A percentile compares a stretch with the other conserved stretches of the same genome.
phyloP scores from a whole-genome alignment of 1,284 basidiomycete genomes.

The Ceratobasidium sp. region DNA sequence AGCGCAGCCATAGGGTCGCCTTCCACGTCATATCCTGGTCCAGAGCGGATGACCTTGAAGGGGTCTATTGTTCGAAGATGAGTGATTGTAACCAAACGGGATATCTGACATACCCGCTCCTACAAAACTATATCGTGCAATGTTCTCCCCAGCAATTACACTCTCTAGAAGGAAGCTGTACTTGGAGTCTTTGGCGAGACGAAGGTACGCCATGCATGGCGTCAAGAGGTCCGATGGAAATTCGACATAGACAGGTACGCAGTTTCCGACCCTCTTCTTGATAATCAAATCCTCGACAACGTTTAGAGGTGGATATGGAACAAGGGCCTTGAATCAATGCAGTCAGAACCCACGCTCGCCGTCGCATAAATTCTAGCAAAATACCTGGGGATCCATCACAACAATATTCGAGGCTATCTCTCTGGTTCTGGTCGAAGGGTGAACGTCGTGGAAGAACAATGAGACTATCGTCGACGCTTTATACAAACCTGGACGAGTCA shows the following conservation, averaged over 20 bases:
- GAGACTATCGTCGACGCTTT: constrained; percentile 19
- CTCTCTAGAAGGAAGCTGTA: constrained; percentile 95
- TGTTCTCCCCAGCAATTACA: constrained; percentile 88
- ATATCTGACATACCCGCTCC: constrained; percentile 77
- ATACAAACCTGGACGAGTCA: constrained; percentile 21
- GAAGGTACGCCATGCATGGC: constrained; percentile 96
- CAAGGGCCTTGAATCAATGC: constrained; percentile 39
- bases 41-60: constrained; percentile 90
- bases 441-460: background rate
- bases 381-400: constrained; percentile 38
- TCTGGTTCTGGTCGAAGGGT: background rate
- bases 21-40: constrained; percentile 80
- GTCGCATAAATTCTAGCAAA: background rate
- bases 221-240: constrained; percentile 96
- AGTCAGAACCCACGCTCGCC: background rate
- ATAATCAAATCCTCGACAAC: constrained; percentile 77
- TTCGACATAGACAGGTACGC: constrained; percentile 91
- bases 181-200: constrained; percentile 89
- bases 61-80: constrained; percentile 70
- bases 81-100: constrained; percentile 7
- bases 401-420: background rate
- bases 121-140: constrained; percentile 95
- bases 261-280: constrained; percentile 85
- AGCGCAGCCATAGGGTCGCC: constrained; percentile 91
- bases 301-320: constrained; percentile 69